phyloP scores from a whole-genome alignment of 2,329 filamentous ascomycete species.

The Parascedosporium putredinis region DNA sequence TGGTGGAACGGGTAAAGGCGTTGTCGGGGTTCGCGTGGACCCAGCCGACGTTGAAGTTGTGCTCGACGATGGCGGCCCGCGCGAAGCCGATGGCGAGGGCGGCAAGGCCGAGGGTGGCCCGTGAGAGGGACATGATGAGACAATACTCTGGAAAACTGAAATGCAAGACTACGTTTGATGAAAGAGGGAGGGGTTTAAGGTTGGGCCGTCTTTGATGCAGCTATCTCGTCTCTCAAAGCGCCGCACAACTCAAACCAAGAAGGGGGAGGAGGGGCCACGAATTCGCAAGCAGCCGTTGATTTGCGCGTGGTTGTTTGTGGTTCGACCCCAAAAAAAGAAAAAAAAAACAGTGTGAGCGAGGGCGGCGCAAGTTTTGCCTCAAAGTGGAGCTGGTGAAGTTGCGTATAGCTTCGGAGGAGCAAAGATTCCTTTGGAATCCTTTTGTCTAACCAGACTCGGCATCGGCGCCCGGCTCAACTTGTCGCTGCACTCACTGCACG shows the following conservation, averaged over 20 bases:
- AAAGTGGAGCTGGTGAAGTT: no score
- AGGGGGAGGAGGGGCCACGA: no score
- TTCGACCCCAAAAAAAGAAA: neutral
- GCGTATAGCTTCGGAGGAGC: no score
- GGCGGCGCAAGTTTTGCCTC: no score
- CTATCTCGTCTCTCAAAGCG: no score
- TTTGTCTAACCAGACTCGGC: neutral
- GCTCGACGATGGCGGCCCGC: conserved; percentile 37
- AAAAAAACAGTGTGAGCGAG: neutral
- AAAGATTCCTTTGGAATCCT: neutral
- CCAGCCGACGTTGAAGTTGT: conserved; percentile 63
- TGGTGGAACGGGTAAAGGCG: conserved; percentile 49
- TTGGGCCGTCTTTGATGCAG: neutral
- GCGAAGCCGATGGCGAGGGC: conserved; percentile 16
- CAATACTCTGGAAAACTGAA: neutral
- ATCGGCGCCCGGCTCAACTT: neutral
- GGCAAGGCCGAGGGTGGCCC: conserved; percentile 1
- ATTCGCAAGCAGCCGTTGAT: no score
- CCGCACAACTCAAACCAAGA: no score
- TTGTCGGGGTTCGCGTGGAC: conserved; percentile 63
- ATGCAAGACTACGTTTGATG: no score
- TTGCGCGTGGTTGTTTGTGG: no score
- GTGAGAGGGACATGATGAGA: neutral
- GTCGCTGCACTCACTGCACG: neutral
- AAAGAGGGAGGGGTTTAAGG: no score